These are phyloP conservation scores for Podila epicladia DNA, from an alignment of 192 early-diverging fungal genomes.

Conservation along the genomic window DNA sequence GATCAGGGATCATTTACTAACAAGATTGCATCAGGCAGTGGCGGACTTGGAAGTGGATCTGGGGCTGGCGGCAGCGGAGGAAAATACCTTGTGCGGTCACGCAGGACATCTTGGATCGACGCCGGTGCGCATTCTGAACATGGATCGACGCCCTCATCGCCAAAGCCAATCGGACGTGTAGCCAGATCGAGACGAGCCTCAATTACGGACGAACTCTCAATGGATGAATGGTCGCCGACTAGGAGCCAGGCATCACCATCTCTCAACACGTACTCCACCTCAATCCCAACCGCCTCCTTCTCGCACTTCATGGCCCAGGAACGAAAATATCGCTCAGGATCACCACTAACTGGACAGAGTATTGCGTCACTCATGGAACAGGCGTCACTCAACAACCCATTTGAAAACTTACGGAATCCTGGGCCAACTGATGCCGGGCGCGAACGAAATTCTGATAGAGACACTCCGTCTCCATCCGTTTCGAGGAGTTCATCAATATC, in stretches of 20 bases:
- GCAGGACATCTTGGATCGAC: constrained; percentile 51
- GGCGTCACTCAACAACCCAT: constrained; percentile 38
- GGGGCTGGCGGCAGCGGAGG: constrained; percentile 39
- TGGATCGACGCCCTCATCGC: constrained; percentile 42
- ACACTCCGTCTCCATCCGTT: constrained; percentile 42
- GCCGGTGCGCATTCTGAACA: constrained; percentile 39
- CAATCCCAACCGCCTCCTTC: constrained; percentile 48
- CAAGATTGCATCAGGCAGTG: constrained; percentile 13
- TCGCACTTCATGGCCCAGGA: constrained; percentile 44
- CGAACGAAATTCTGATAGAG: constrained; percentile 43
- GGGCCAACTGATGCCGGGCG: constrained; percentile 28
- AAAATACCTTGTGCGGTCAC: constrained; percentile 46
- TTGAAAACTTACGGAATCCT: constrained; percentile 43
- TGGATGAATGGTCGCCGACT: constrained; percentile 43
- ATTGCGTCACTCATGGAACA: constrained; percentile 47
- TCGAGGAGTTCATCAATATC: constrained; percentile 46
- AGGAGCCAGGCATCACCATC: constrained; percentile 34
- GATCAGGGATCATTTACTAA: constrained; percentile 31
- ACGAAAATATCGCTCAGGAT: constrained; percentile 32
- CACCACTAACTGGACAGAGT: constrained; percentile 39
- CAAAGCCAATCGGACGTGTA: constrained; percentile 31
- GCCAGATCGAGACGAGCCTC: constrained; percentile 39
- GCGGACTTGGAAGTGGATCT: constrained; percentile 1
- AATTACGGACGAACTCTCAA: constrained; percentile 41
- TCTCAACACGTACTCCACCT: constrained; percentile 49